Evolutionary conservation across 305 asterid species (phyloP).

Genomic region (Solanum hybrid): DNA sequence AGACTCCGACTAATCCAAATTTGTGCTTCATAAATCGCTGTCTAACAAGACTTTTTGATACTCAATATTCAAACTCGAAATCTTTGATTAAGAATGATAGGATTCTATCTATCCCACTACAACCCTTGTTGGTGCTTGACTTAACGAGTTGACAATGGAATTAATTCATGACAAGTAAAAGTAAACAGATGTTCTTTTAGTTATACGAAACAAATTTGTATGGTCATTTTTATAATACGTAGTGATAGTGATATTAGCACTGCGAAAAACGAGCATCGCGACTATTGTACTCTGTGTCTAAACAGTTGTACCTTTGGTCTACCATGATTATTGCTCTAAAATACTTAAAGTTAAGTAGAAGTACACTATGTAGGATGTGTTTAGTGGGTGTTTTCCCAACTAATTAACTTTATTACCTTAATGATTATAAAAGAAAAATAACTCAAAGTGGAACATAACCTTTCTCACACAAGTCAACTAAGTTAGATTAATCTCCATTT

Average conservation of each 20-base stretch:
- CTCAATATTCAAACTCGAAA: neutral
- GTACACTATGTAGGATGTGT: neutral
- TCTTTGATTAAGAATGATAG: neutral
- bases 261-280: neutral
- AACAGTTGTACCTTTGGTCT: neutral
- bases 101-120: neutral
- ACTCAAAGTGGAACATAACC: neutral
- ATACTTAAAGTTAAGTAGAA: neutral
- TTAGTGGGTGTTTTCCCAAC: neutral
- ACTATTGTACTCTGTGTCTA: neutral
- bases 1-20: neutral
- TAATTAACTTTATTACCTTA: neutral
- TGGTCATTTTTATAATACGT: neutral
- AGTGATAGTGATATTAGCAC: neutral
- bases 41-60: neutral
- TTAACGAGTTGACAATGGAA: neutral
- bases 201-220: neutral
- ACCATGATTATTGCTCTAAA: neutral
- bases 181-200: neutral
- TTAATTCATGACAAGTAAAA: neutral
- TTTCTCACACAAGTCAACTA: neutral
- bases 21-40: neutral
- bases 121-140: neutral
- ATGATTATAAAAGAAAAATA: neutral
- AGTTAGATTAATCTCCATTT: neutral